Conservation (phyloP, 441 rosid genomes). For the Populus hybrid region DNA sequence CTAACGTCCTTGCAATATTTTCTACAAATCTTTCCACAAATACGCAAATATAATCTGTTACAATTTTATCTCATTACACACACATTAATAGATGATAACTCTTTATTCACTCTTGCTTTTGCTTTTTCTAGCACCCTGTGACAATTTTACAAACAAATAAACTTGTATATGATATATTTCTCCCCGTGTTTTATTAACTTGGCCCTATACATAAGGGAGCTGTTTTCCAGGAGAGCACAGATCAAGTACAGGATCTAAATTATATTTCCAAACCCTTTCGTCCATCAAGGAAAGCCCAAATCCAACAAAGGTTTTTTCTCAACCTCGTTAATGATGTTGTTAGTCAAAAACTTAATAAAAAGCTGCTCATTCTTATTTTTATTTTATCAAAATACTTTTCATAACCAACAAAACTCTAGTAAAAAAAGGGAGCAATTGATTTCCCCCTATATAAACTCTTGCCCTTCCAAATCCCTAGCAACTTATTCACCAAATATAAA, state of each 20-base stretch:
- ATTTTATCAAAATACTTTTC: too few relatives aligned
- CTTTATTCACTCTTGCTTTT: background rate
- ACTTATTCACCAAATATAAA: rapidly evolving
- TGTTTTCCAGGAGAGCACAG: too few relatives aligned
- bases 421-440: too few relatives aligned
- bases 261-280: background rate
- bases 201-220: background rate
- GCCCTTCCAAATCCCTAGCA: too few relatives aligned
- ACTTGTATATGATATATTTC: background rate
- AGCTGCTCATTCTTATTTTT: too few relatives aligned
- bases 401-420: too few relatives aligned
- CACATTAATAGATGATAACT: background rate
- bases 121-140: background rate
- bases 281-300: too few relatives aligned
- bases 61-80: background rate
- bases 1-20: background rate
- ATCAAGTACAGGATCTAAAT: background rate
- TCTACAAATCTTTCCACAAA: background rate
- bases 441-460: too few relatives aligned
- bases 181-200: background rate
- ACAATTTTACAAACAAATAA: background rate
- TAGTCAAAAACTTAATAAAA: background rate
- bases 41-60: background rate
- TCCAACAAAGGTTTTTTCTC: background rate
- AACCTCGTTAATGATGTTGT: background rate